Conservation (phyloP, 345 rosid genomes). For the Eucalyptus erythrocorys region DNA sequence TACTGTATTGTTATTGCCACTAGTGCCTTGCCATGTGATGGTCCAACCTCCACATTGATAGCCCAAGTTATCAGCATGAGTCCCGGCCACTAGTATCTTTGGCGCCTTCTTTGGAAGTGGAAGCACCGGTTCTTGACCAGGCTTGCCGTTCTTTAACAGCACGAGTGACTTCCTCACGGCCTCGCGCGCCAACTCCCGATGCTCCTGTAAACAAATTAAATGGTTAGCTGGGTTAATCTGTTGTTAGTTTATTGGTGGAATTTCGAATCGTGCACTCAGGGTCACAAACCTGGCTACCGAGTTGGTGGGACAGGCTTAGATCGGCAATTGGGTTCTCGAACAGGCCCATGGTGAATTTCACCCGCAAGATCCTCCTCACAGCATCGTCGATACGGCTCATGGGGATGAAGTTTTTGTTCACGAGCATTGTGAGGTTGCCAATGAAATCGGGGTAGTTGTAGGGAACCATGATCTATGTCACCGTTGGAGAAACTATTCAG, state of each 20-base stretch:
- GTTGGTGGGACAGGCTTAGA: conserved; percentile 21
- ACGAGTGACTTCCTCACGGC: conserved; percentile 88
- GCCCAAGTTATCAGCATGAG: conserved; percentile 71
- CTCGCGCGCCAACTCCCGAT: conserved; percentile 72
- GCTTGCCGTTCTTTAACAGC: conserved; percentile 52
- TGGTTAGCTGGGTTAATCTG: not conserved
- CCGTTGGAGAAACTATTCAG: not conserved
- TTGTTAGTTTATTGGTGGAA: not conserved
- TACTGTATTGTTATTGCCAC: conserved; percentile 31
- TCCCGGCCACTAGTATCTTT: conserved; percentile 68
- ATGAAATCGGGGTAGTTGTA: conserved; percentile 35
- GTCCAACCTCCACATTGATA: conserved; percentile 93
- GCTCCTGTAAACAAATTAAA: conserved; percentile 19
- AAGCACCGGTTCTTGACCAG: conserved; percentile 23
- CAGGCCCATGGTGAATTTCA: conserved; percentile 61
- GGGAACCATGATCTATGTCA: conserved; percentile 59
- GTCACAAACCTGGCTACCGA: conserved; percentile 44
- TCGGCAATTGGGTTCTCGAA: conserved; percentile 61
- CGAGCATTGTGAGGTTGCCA: conserved; percentile 22
- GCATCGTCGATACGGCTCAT: conserved; percentile 73
- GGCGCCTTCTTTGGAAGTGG: conserved; percentile 59
- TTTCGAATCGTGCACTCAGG: not conserved
- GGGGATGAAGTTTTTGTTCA: conserved; percentile 25
- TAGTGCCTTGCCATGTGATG: conserved; percentile 56
- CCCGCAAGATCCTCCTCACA: conserved; percentile 60